These are phyloP conservation scores for Discostella stelligeroides DNA, from an alignment of 108 stramenopile genomes.

Conservation along the genomic window DNA sequence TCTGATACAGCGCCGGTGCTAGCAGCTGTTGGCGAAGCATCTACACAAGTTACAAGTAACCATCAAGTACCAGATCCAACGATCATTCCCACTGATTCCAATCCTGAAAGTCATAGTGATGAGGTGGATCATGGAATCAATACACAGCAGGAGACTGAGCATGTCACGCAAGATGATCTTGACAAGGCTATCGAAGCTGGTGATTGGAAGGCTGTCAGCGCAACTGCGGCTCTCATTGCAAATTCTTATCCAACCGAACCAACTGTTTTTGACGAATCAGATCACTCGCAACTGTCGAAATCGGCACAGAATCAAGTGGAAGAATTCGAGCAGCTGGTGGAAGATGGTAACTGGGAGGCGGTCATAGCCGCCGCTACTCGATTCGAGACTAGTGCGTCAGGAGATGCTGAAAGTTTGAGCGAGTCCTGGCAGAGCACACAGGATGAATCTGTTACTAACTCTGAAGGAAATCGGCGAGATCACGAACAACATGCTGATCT, in stretches of 20 bases:
- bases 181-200: constrained; percentile 82
- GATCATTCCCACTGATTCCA: constrained; percentile 3
- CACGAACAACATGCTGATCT: constrained; percentile 9
- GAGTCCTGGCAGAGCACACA: constrained; percentile 9
- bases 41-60: not conserved
- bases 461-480: constrained; percentile 2
- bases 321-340: constrained; percentile 45
- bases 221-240: constrained; percentile 83
- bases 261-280: constrained; percentile 1
- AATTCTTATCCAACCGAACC: constrained; percentile 52
- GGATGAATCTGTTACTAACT: constrained; percentile 13
- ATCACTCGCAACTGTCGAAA: constrained; percentile 18
- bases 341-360: constrained; percentile 53
- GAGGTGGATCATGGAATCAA: not conserved
- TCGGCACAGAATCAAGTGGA: constrained; percentile 23
- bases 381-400: constrained; percentile 31
- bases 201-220: constrained; percentile 88
- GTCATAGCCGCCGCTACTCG: constrained; percentile 43
- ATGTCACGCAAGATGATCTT: constrained; percentile 58
- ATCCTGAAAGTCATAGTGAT: not conserved
- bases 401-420: constrained; percentile 21
- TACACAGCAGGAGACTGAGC: not conserved
- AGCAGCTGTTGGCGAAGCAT: not conserved
- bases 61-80: not conserved
- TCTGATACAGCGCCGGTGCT: constrained; percentile 2